Evolutionary conservation across 2,329 filamentous ascomycete genomes (phyloP).

Genomic region (Colletotrichum sp.): DNA sequence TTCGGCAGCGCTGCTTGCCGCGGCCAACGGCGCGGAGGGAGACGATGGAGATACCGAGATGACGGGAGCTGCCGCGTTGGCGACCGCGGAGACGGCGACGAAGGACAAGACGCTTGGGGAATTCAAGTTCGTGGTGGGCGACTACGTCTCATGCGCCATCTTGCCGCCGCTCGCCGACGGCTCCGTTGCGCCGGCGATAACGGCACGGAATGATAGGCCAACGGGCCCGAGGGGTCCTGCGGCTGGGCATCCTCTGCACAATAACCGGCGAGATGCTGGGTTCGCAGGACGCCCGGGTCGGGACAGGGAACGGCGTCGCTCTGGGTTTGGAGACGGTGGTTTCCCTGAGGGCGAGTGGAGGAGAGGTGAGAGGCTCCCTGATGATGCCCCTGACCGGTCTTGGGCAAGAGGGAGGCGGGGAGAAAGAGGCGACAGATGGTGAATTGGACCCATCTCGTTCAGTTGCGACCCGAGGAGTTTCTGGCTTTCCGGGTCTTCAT

Average conservation of each 20-base stretch:
- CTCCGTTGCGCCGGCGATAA: constrained; percentile 69
- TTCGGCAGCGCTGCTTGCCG: constrained; percentile 46
- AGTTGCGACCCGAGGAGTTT: not conserved
- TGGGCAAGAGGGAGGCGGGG: constrained; percentile 51
- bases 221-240: constrained; percentile 30
- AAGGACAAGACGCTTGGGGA: constrained; percentile 75
- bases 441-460: not conserved
- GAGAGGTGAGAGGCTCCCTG: constrained; percentile 67
- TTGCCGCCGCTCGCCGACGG: constrained; percentile 78
- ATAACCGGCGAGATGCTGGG: constrained; percentile 14
- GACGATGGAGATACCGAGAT: constrained; percentile 28
- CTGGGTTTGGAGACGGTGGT: constrained; percentile 35
- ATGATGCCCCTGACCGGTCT: constrained; percentile 40
- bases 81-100: not conserved
- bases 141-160: constrained; percentile 85
- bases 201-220: constrained; percentile 49
- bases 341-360: constrained; percentile 68
- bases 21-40: constrained; percentile 37
- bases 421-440: constrained; percentile 35
- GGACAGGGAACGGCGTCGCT: constrained; percentile 41
- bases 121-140: constrained; percentile 83
- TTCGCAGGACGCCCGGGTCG: constrained; percentile 34
- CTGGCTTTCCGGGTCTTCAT: not conserved
- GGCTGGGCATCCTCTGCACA: not conserved
- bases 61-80: constrained; percentile 15